Evolutionary conservation across 1,284 basidiomycete species (phyloP), one percentile per base, ranked within the genome.

Genomic region (Malassezia brasiliensis): DNA sequence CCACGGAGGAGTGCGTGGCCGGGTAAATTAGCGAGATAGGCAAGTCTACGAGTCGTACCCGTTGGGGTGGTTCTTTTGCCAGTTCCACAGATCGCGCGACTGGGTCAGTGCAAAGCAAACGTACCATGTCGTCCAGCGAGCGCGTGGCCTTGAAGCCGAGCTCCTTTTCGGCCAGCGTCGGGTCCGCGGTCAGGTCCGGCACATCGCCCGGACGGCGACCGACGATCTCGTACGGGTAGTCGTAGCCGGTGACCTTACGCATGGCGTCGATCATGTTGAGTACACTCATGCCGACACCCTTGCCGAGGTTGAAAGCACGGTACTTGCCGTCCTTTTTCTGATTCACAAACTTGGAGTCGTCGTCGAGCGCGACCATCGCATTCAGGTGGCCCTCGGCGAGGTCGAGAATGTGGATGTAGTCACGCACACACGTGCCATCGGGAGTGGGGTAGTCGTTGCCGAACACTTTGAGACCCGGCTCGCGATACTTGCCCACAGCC

Each of bases 391-490:
- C 94, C 22, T 83, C 81, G 17, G 94, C 90, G 35, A 99, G 83
- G 76, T 98, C 94, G 76, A 96, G 83, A 59, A 98, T 84, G 77
- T 99, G 94, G 30, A 99, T 82, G 79, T 98, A 99, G 79, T 99
- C 94, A 53, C 94, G 87, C 17, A 75, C 67, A 53, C 73, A 75
- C 31, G 64, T 96, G 15, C 93, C 93, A 75, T 99, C 93, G 36
- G 83, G 83, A 2, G 93, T 98, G 28, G 91, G 90, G 77, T 96
- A 99, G 77, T 99, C 90, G 75, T 94, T 89, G 47, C 94, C 94
- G 74, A 96, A 98, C 12, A 99, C 88, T 75, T 90, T 87, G 54
- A 99, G 79, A 7, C 82, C 83, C 9, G 83, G 78, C 57, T 87
- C 83, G 63, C 85, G 83, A 68, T 91, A 83, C 61, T 90, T 85